Conservation (phyloP, 352 stramenopile genomes). For the Pythium sp. region DNA sequence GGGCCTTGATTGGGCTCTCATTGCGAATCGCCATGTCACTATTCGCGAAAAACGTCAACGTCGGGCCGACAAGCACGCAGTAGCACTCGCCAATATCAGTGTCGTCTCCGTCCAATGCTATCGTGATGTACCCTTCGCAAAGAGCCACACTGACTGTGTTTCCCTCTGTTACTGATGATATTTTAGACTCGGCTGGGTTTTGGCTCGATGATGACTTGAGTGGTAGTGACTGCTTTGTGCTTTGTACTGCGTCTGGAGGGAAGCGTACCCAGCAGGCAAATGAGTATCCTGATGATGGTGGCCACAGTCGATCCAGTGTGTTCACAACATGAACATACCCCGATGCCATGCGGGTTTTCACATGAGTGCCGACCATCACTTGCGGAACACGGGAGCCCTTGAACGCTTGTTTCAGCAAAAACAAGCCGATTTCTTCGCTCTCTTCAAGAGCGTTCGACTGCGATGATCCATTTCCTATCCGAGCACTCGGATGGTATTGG, state of each 20-base stretch:
- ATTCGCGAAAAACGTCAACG: conserved; percentile 55
- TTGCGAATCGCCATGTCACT: conserved; percentile 32
- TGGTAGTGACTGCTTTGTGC: not conserved
- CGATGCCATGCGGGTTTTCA: conserved; percentile 44
- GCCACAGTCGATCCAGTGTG: conserved; percentile 56
- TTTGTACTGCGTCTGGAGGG: conserved; percentile 19
- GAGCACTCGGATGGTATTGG: conserved; percentile 12
- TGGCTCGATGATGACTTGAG: not conserved
- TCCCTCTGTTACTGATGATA: not conserved
- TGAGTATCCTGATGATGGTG: conserved; percentile 67
- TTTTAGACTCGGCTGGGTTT: not conserved
- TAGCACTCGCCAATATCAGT: conserved; percentile 36
- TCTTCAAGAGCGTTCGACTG: not conserved
- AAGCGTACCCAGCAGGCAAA: conserved; percentile 78
- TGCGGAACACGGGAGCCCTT: conserved; percentile 47
- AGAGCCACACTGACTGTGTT: conserved; percentile 37
- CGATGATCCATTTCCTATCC: not conserved
- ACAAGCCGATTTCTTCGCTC: conserved; percentile 40
- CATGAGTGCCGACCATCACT: conserved; percentile 50
- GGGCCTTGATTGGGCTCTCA: conserved; percentile 27
- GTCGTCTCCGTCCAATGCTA: conserved; percentile 42
- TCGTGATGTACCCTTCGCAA: conserved; percentile 52
- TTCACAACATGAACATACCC: conserved; percentile 71
- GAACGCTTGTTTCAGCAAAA: conserved; percentile 40
- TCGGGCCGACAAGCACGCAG: conserved; percentile 57